phyloP scores from a whole-genome alignment of 805 yeast species.

The Metschnikowia amazonensis region DNA sequence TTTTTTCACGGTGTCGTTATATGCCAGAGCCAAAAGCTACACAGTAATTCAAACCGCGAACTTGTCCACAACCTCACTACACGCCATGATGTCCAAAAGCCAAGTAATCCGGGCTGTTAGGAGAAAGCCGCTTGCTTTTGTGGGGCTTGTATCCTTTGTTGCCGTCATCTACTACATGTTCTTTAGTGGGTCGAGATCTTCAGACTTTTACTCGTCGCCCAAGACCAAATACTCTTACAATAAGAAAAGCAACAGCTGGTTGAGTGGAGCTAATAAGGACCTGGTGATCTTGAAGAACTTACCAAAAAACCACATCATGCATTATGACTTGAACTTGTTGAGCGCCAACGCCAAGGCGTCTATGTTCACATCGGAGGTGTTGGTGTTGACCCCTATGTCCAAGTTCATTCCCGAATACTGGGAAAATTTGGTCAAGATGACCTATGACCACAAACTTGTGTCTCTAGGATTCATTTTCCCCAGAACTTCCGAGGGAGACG shows the following conservation, averaged over 20 bases:
- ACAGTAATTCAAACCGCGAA: neutral
- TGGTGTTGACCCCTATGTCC: conserved; percentile 88
- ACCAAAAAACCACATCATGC: conserved; percentile 73
- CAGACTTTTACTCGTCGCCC: conserved; percentile 10
- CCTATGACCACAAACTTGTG: conserved; percentile 79
- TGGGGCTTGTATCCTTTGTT: conserved; percentile 46
- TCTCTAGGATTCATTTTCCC: conserved; percentile 93
- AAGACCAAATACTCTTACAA: conserved; percentile 44
- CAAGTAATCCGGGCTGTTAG: conserved; percentile 48
- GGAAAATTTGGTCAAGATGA: conserved; percentile 70
- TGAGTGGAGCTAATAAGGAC: conserved; percentile 46
- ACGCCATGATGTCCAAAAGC: conserved; percentile 17
- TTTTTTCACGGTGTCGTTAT: no score
- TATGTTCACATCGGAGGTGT: conserved; percentile 73
- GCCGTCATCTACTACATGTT: conserved; percentile 42
- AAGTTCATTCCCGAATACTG: conserved; percentile 83
- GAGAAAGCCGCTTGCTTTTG: conserved; percentile 50
- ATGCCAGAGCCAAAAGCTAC: conserved; percentile 3
- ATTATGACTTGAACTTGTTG: conserved; percentile 78
- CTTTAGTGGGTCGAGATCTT: conserved; percentile 12
- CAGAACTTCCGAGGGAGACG: conserved; percentile 74
- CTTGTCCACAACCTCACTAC: neutral
- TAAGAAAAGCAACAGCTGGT: conserved; percentile 44
- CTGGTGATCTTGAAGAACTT: conserved; percentile 54
- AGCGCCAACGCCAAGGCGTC: conserved; percentile 69